These are phyloP conservation scores for Hyaloperonospora brassicae DNA, from an alignment of 352 stramenopile species.

Conservation along the genomic window DNA sequence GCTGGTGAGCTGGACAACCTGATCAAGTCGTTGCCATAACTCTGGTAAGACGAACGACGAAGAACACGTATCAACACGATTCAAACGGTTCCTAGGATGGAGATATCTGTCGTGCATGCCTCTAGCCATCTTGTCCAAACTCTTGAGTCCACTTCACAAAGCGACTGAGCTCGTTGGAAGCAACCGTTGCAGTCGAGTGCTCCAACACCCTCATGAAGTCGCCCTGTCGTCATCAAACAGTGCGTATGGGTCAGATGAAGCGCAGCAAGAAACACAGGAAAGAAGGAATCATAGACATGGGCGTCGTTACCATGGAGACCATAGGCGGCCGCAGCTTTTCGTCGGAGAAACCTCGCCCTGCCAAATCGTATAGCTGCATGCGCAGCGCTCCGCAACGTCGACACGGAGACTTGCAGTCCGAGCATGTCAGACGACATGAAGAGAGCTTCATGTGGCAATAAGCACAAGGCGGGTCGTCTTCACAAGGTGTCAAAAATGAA, in stretches of 20 bases:
- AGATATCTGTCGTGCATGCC: constrained; percentile 18
- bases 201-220: constrained; percentile 96
- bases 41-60: constrained; percentile 2
- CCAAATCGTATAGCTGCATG: constrained; percentile 82
- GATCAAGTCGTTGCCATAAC: constrained; percentile 25
- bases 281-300: neutral
- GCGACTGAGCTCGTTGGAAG: constrained; percentile 91
- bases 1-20: constrained; percentile 34
- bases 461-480: constrained; percentile 74
- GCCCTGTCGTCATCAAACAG: constrained; percentile 34
- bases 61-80: constrained; percentile 2
- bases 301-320: constrained; percentile 64
- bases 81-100: neutral
- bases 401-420: constrained; percentile 64
- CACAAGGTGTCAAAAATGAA: constrained; percentile 68
- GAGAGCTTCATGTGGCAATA: constrained; percentile 89
- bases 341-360: constrained; percentile 72
- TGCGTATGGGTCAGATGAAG: constrained; percentile 2
- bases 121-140: constrained; percentile 97
- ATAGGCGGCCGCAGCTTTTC: constrained; percentile 82
- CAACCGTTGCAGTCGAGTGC: constrained; percentile 93
- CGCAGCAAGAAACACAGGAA: neutral
- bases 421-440: constrained; percentile 51
- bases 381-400: constrained; percentile 62
- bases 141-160: constrained; percentile 98